Percentiles rank a stretch among this genome's conserved stretches.
Conservation (phyloP, 1,139 yeast genomes). For the Blastobotrys apis region DNA sequence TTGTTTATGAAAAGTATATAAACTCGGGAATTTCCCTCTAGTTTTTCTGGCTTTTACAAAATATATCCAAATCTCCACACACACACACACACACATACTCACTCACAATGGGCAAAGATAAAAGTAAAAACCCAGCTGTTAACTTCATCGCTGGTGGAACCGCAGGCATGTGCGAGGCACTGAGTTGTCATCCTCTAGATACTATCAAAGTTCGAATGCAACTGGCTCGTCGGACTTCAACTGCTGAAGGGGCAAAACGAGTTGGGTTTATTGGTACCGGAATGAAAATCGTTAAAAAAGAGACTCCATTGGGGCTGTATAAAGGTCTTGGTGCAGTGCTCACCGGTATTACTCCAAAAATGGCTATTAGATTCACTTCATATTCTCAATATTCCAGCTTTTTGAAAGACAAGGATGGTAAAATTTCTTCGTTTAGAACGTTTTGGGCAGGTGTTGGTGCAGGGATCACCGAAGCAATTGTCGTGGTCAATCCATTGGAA, state of each 20-base stretch:
- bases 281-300: constrained; percentile 67
- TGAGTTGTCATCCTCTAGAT: constrained; percentile 87
- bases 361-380: constrained; percentile 95
- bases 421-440: constrained; percentile 58
- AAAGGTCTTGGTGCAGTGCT: constrained; percentile 97
- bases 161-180: constrained; percentile 94
- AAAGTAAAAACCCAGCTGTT: constrained; percentile 49
- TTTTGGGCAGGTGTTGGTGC: constrained; percentile 96
- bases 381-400: constrained; percentile 81
- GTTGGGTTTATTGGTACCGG: constrained; percentile 89
- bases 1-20: background rate
- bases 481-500: constrained; percentile 95
- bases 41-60: too few species aligned
- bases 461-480: constrained; percentile 92
- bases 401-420: constrained; percentile 59
- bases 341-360: constrained; percentile 95
- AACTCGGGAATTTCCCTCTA: background rate
- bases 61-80: too few species aligned
- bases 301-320: constrained; percentile 80
- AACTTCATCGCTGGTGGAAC: constrained; percentile 95
- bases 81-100: too few species aligned
- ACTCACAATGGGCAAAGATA: constrained; percentile 26
- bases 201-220: constrained; percentile 98
- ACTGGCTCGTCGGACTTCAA: constrained; percentile 44
- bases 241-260: constrained; percentile 40